Evolutionary conservation across 306 rosid species (phyloP).

Genomic region (Clitoria ternatea): DNA sequence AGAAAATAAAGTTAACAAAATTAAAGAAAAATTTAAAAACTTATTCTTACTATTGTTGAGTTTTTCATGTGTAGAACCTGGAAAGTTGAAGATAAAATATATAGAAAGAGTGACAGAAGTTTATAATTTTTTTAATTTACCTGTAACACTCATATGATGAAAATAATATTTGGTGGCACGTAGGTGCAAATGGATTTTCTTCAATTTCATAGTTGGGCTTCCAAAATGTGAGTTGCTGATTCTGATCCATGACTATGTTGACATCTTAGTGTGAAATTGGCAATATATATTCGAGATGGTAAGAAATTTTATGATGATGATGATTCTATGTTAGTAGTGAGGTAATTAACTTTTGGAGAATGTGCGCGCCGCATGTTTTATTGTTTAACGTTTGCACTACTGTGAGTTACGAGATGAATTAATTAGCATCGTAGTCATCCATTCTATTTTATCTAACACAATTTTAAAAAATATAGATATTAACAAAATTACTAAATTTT

Average conservation of each 20-base stretch:
- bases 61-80: neutral
- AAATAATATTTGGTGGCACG: constrained; percentile 8
- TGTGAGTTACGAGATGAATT: constrained; percentile 51
- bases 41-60: neutral
- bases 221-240: constrained; percentile 10
- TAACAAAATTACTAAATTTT: no score
- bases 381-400: constrained; percentile 32
- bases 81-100: neutral
- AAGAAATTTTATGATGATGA: neutral
- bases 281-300: constrained; percentile 18
- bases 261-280: neutral
- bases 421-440: no score
- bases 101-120: neutral
- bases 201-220: constrained; percentile 20
- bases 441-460: no score
- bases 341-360: constrained; percentile 28
- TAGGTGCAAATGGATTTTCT: constrained; percentile 28
- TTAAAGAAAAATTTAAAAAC: constrained; percentile 3
- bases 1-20: neutral
- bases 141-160: constrained; percentile 28
- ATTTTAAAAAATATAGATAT: no score
- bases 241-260: constrained; percentile 23
- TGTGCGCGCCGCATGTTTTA: constrained; percentile 48
- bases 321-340: neutral
- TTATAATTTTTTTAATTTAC: no score